Evolutionary conservation across 1,284 basidiomycete genomes (phyloP).

Genomic region (Trichosporon asahii): DNA sequence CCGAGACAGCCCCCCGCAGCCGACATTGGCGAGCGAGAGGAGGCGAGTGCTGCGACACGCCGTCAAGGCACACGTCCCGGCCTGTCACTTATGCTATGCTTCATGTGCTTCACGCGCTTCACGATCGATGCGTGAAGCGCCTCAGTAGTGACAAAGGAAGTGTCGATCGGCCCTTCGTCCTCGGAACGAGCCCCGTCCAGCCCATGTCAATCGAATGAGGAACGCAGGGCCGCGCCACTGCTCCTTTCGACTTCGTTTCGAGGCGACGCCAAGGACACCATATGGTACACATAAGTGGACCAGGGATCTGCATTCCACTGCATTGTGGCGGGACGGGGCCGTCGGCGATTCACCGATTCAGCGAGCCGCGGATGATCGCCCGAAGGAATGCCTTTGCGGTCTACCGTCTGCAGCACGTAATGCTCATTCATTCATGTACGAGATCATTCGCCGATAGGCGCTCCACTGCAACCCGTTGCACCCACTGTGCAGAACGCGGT

Average conservation of each 20-base stretch:
- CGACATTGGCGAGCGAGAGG: background rate
- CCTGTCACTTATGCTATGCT: background rate
- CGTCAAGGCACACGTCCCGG: background rate
- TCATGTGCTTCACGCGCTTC: too few relatives aligned
- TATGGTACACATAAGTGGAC: background rate
- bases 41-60: background rate
- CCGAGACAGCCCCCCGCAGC: background rate
- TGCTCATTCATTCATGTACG: background rate
- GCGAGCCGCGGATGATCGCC: background rate
- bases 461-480: background rate
- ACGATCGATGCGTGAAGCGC: too few relatives aligned
- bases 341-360: too few relatives aligned
- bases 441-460: background rate
- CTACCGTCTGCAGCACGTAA: background rate
- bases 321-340: background rate
- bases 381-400: background rate
- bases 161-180: too few relatives aligned
- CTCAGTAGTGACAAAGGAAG: too few relatives aligned
- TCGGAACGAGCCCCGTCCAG: background rate
- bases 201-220: background rate
- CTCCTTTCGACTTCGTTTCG: background rate
- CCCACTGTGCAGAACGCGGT: background rate
- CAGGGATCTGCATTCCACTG: background rate
- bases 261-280: background rate
- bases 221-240: background rate